These are phyloP conservation scores for Tricholoma flavovirens DNA, from an alignment of 768 basidiomycete species.

Conservation along the genomic window DNA sequence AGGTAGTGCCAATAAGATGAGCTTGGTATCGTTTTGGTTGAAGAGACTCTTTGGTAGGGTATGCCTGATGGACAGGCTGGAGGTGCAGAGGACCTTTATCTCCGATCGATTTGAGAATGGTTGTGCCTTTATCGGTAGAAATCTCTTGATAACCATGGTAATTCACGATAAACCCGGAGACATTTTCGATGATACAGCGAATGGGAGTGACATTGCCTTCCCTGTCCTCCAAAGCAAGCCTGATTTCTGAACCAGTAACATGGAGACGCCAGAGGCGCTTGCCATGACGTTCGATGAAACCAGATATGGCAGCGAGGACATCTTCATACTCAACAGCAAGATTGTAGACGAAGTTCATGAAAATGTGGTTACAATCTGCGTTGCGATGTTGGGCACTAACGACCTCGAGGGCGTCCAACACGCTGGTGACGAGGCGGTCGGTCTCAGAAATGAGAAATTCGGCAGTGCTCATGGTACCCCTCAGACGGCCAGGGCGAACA, in stretches of 20 bases:
- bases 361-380: slow-evolving; percentile 97
- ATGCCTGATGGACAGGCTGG: slow-evolving; percentile 88
- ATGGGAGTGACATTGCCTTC: slow-evolving; percentile 96
- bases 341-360: slow-evolving; percentile 98
- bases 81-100: slow-evolving; percentile 96
- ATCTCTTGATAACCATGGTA: slow-evolving; percentile 99
- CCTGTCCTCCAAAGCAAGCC: slow-evolving; percentile 88
- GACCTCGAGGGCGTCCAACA: slow-evolving; percentile 93
- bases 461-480: slow-evolving; percentile 89
- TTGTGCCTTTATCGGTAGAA: slow-evolving; percentile 89
- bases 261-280: slow-evolving; percentile 98
- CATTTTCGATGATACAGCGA: slow-evolving; percentile 97
- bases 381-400: slow-evolving; percentile 85
- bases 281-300: slow-evolving; percentile 98
- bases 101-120: slow-evolving; percentile 96
- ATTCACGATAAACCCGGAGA: slow-evolving; percentile 97
- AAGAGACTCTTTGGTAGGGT: slow-evolving; percentile 95
- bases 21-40: slow-evolving; percentile 99
- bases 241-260: slow-evolving; percentile 96
- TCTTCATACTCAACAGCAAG: slow-evolving; percentile 94
- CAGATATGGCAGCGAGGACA: slow-evolving; percentile 94
- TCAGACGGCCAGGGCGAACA: slow-evolving; percentile 90
- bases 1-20: slow-evolving; percentile 96
- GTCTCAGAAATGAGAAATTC: slow-evolving; percentile 99
- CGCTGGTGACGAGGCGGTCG: slow-evolving; percentile 89